phyloP scores from a whole-genome alignment of 2,329 filamentous ascomycete species.

The Cercospora nicotianae region DNA sequence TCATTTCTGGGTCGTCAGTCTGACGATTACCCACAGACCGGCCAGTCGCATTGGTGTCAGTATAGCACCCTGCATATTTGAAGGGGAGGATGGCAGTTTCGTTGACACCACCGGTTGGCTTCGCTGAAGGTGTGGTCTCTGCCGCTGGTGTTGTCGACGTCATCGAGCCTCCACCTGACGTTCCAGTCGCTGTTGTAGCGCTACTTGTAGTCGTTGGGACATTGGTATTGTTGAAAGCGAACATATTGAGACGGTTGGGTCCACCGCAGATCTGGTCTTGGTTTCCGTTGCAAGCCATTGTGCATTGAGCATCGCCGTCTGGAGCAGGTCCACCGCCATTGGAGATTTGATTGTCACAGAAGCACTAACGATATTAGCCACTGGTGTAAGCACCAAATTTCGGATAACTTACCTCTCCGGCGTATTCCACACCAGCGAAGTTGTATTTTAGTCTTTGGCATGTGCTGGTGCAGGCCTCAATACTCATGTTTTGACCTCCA shows the following conservation, averaged over 20 bases:
- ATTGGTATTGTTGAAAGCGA: slow-evolving; percentile 29
- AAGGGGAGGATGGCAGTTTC: slow-evolving; percentile 26
- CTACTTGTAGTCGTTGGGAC: slow-evolving; percentile 14
- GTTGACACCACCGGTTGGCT: slow-evolving; percentile 32
- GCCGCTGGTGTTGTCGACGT: slow-evolving; percentile 20
- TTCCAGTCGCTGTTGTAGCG: slow-evolving; percentile 2
- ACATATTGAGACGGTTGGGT: slow-evolving; percentile 32
- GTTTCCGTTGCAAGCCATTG: slow-evolving; percentile 35
- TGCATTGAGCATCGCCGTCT: slow-evolving; percentile 32
- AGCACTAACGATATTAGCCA: slow-evolving; percentile 27
- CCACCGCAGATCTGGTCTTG: slow-evolving; percentile 34
- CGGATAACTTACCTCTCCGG: slow-evolving; percentile 6
- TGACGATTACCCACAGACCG: slow-evolving; percentile 22
- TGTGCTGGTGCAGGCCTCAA: slow-evolving; percentile 32
- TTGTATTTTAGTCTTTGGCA: slow-evolving; percentile 36
- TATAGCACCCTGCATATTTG: slow-evolving; percentile 33
- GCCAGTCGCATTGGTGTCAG: slow-evolving; percentile 28
- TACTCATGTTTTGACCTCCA: slow-evolving; percentile 23
- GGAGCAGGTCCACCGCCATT: slow-evolving; percentile 29
- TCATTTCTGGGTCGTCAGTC: slow-evolving; percentile 24
- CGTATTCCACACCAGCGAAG: slow-evolving; percentile 37
- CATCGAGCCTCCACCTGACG: background rate
- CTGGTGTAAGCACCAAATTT: slow-evolving; percentile 16
- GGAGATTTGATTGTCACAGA: slow-evolving; percentile 35
- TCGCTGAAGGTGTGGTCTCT: slow-evolving; percentile 24